Percentiles rank a stretch among this genome's conserved stretches.
Evolutionary conservation across 768 basidiomycete genomes (phyloP).

Genomic region (Cystobasidium ongulense): DNA sequence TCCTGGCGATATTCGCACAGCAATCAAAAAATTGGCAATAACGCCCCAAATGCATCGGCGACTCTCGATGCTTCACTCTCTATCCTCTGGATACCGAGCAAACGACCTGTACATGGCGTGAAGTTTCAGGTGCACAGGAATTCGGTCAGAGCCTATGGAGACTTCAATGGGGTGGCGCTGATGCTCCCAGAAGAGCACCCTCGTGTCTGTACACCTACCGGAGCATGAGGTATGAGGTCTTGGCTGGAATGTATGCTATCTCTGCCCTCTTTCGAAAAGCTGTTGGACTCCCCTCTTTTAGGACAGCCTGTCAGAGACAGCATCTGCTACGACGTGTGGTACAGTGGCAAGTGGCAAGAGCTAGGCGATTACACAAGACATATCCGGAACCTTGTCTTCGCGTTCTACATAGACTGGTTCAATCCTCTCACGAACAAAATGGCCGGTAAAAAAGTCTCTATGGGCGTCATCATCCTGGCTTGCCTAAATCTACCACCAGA

Average conservation of each 20-base stretch:
- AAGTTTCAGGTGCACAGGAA: neutral
- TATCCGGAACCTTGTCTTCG: constrained; percentile 38
- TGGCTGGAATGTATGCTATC: constrained; percentile 6
- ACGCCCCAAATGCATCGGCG: neutral
- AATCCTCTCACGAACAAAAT: constrained; percentile 41
- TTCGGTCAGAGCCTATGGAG: neutral
- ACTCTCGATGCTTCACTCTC: constrained; percentile 1
- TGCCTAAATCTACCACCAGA: constrained; percentile 37
- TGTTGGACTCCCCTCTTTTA: neutral
- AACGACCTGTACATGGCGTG: constrained; percentile 4
- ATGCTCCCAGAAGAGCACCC: neutral
- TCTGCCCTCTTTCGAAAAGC: constrained; percentile 6
- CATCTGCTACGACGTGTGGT: neutral
- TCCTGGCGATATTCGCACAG: neutral
- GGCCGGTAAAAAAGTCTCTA: constrained; percentile 38
- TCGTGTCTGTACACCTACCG: neutral
- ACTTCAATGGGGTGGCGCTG: neutral
- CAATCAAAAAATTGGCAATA: constrained; percentile 5
- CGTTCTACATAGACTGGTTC: constrained; percentile 43
- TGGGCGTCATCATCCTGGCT: constrained; percentile 35
- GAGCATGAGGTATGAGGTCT: neutral
- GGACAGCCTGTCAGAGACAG: neutral
- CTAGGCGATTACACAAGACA: constrained; percentile 12
- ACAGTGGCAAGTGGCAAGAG: neutral
- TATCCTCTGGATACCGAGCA: constrained; percentile 3